Conservation (phyloP, 2,329 filamentous ascomycete genomes). For the Claviceps cyperi region DNA sequence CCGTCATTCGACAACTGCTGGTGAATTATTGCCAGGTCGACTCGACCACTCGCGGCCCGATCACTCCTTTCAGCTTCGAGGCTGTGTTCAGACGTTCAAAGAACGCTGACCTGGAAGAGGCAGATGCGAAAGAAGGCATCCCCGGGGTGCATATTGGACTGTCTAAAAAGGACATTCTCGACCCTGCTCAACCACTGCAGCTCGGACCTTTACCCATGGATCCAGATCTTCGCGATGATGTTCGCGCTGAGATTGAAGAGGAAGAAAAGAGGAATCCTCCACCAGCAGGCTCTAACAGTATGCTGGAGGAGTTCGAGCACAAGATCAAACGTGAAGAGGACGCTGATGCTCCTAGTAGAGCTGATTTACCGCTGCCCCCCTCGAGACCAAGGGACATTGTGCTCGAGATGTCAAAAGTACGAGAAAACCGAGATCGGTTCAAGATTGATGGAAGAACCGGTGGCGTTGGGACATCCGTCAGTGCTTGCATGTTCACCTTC, state of each 20-base stretch:
- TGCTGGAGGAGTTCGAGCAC: conserved; percentile 78
- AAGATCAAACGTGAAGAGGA: conserved; percentile 83
- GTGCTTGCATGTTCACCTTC: conserved; percentile 95
- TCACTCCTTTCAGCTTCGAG: conserved; percentile 49
- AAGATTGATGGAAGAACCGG: conserved; percentile 73
- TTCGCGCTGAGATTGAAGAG: conserved; percentile 74
- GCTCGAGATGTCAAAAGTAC: conserved; percentile 86
- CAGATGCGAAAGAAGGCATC: conserved; percentile 50
- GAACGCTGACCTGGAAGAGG: conserved; percentile 47
- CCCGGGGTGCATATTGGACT: conserved; percentile 48
- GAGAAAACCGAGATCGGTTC: conserved; percentile 85
- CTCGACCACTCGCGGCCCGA: conserved; percentile 44
- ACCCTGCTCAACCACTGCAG: conserved; percentile 45
- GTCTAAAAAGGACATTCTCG: conserved; percentile 44
- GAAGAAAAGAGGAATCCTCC: conserved; percentile 70
- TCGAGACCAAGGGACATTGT: conserved; percentile 81
- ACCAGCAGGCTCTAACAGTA: conserved; percentile 49
- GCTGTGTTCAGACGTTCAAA: conserved; percentile 42
- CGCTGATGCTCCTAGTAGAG: conserved; percentile 63
- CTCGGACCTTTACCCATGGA: conserved; percentile 80
- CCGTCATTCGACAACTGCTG: conserved; percentile 62
- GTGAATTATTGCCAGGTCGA: conserved; percentile 43
- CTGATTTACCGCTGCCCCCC: conserved; percentile 73
- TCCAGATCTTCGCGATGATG: conserved; percentile 64
- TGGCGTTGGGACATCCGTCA: conserved; percentile 69